Evolutionary conservation across 2,329 filamentous ascomycete genomes (phyloP), one percentile per base, ranked within the genome.

Genomic region (Fusarium austroafricanum): DNA sequence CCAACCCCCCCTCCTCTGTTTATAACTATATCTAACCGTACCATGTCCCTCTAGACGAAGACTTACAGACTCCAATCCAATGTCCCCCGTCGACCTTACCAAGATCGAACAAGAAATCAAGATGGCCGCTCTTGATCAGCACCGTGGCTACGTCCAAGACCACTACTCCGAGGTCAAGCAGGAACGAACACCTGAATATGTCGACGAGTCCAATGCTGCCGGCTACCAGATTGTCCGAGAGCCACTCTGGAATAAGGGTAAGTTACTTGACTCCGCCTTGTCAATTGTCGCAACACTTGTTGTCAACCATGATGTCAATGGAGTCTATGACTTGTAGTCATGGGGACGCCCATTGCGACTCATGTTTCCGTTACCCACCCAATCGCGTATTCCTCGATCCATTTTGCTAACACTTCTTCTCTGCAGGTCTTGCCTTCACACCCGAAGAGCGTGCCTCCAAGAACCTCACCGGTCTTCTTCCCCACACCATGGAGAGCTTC

Each of bases 171-270:
- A 86, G 75, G 83, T 90, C 70, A 80, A 84, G 65, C 88, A 90
- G 73, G 75, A 81, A 65, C 77, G 79, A 42, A 73, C 79, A 52
- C 88, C 86, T 44, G 83, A 89, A 65, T 87, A 89, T 75, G 71
- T 87, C 47, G 68, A 82, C 45, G 78, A 86, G 73, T 76, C 79
- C 56, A 78, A 83, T 70, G 87, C 88, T 65, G 79, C 79, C 63
- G 88, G 87, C 69, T 88, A 88, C 76, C 88, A 90, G 78, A 80
- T 90, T 59, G 80, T 90, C 59, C 80, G 83, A 51, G 86, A 90
- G 76, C 87, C 88, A 65, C 80, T 86, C 47, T 90, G 87, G 87
- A 90, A 90, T 75, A 89, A 89, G 82, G 87, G 88, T 89, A 80
- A 75, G 79, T 56, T 33, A 17, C 77, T 56, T 45, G 14, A 35